Percentiles rank a stretch among this genome's conserved stretches.
These are phyloP conservation scores for Marsdenia floribunda DNA, from an alignment of 257 asterid genomes.

Conservation along the genomic window DNA sequence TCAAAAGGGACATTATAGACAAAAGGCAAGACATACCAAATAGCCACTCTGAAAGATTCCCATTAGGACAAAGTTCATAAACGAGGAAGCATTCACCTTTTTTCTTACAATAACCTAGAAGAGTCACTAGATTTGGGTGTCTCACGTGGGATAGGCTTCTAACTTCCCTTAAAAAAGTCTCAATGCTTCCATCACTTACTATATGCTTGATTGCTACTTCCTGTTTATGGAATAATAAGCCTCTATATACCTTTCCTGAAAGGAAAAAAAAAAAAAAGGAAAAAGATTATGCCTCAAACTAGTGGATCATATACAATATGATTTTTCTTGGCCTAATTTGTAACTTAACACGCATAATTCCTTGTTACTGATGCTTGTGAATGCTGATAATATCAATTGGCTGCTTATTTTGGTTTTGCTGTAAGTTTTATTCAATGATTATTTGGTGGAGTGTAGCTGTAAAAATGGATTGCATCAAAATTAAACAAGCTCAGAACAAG, in stretches of 20 bases:
- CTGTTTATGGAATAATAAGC: slow-evolving; percentile 13
- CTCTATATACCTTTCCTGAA: slow-evolving; percentile 26
- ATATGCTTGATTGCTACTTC: slow-evolving; percentile 28
- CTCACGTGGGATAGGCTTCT: slow-evolving; percentile 23
- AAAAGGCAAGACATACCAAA: slow-evolving; percentile 17
- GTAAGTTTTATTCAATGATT: not conserved
- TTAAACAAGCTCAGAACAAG: not conserved
- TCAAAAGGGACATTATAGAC: not conserved
- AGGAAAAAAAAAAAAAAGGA: not conserved
- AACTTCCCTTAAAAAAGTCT: slow-evolving; percentile 31
- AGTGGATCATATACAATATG: not conserved
- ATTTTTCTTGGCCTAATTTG: not conserved
- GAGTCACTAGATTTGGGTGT: slow-evolving; percentile 27
- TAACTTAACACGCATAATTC: no score
- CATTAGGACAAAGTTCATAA: slow-evolving; percentile 24
- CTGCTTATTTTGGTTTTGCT: not conserved
- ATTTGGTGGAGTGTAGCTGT: not conserved
- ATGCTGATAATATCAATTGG: not conserved
- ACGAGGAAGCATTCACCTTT: slow-evolving; percentile 18
- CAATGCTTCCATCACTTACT: slow-evolving; percentile 17
- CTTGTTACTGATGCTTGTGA: not conserved
- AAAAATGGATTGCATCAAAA: not conserved
- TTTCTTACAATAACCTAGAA: slow-evolving; percentile 22
- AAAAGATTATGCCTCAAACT: not conserved
- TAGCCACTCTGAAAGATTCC: slow-evolving; percentile 31